Conservation (phyloP, 2,329 filamentous ascomycete genomes). For the Pestalotiopsis sp. region DNA sequence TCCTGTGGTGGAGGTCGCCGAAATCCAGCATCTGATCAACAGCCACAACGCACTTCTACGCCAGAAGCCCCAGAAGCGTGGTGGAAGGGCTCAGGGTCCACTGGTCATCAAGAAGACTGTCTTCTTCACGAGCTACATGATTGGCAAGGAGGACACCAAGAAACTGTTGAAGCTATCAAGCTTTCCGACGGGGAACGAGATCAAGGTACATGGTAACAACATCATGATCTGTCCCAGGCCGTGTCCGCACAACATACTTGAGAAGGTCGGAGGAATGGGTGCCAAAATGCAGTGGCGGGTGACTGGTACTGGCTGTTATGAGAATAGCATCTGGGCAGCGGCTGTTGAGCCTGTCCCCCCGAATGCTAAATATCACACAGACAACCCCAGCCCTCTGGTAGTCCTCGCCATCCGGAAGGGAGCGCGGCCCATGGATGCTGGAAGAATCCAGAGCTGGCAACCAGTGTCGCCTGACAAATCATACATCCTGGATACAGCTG, state of each 20-base stretch:
- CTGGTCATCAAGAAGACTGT: constrained; percentile 84
- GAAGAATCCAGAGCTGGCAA: constrained; percentile 82
- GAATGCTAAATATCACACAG: constrained; percentile 72
- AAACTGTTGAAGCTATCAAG: constrained; percentile 72
- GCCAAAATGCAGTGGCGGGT: constrained; percentile 84
- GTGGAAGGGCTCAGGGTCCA: constrained; percentile 36
- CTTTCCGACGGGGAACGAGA: constrained; percentile 69
- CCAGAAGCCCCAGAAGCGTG: constrained; percentile 38
- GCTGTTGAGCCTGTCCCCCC: constrained; percentile 73
- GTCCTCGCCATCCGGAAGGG: constrained; percentile 81
- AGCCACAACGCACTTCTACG: constrained; percentile 71
- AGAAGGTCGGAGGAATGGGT: constrained; percentile 86
- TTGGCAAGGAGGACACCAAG: constrained; percentile 71
- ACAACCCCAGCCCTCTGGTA: constrained; percentile 77
- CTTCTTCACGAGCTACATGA: constrained; percentile 91
- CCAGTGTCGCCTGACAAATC: constrained; percentile 71
- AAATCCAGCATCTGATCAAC: constrained; percentile 84
- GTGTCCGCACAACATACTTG: constrained; percentile 71
- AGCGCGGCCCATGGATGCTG: constrained; percentile 77
- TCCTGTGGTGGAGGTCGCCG: constrained; percentile 35
- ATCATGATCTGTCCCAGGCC: constrained; percentile 86
- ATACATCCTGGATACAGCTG: constrained; percentile 78
- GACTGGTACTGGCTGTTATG: constrained; percentile 71
- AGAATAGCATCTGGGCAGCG: constrained; percentile 87
- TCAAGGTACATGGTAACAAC: constrained; percentile 84